Evolutionary conservation across 2,329 filamentous ascomycete genomes (phyloP).

Genomic region (Beauveria sp.): DNA sequence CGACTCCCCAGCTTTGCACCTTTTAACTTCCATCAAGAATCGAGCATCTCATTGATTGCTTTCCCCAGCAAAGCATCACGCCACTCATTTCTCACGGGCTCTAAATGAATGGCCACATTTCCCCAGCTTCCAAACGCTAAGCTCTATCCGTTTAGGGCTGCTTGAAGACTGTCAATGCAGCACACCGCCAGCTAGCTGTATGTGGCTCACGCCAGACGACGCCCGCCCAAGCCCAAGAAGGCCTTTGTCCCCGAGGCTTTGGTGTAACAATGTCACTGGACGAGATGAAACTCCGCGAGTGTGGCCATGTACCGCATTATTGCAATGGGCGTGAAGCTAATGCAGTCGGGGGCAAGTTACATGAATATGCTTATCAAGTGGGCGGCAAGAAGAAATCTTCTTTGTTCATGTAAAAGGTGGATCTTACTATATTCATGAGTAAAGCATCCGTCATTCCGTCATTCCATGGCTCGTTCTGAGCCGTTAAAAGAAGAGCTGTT

Average conservation of each 20-base stretch:
- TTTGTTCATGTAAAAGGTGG: neutral
- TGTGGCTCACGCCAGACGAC: neutral
- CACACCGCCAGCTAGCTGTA: neutral
- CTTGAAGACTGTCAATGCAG: neutral
- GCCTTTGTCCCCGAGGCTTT: neutral
- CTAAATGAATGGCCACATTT: neutral
- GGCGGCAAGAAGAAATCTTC: too few relatives aligned
- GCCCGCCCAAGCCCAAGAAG: neutral
- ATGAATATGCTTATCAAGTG: too few relatives aligned
- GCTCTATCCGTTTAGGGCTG: neutral
- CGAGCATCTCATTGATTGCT: neutral
- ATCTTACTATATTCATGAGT: neutral
- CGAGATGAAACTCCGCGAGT: neutral
- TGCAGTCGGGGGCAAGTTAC: too few relatives aligned
- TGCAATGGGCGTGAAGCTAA: too few relatives aligned
- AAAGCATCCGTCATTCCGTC: slow-evolving; percentile 4
- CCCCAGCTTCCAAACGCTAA: neutral
- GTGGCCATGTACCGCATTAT: too few relatives aligned
- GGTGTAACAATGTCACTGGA: neutral
- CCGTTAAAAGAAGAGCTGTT: neutral
- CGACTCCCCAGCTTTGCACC: too few relatives aligned
- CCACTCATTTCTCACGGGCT: neutral
- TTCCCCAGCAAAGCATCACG: neutral
- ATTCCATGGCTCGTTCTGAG: neutral
- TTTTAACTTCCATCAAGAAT: too few relatives aligned